Base-by-base conservation (phyloP, 75 land plant genomes). In the Adiantum capillusveneris region DNA sequence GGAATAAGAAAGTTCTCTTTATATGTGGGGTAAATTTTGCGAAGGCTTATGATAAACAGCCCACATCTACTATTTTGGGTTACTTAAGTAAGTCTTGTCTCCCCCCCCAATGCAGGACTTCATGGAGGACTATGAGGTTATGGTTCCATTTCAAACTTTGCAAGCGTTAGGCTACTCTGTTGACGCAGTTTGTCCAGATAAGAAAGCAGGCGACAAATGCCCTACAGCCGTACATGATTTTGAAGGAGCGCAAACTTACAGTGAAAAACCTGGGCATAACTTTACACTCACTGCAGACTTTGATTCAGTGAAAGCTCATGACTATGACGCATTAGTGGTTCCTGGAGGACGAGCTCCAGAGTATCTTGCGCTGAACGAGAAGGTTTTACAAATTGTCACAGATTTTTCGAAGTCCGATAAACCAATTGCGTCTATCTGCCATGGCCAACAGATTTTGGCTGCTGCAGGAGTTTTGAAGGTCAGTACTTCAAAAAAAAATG, bases 271-370 rank as follows among this genome's bases (percentile, higher is more conserved):
- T 31, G 98, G 98, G 17, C 98, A 89, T 75, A 58, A 81, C 65
- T 86, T 94, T 43, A 60, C 74, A 0, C 73, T 94, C 28, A 94
- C 69, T 21, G 81, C 89, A 25, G 58, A 48, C 39, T 94, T 86
- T 56, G 76, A 81, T 53, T 76, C 55, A 41, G 57, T 94, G 56
- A 63, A 74, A 41, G 63, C 66, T 22, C 66, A 79, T 6, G 71
- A 56, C 13, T 94, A 89, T 74, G 96, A 94, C 71, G 96, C 73
- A 0, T 83, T 94, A 22, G 83, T 94, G 0, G 75, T 94, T 11
- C 98, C 98, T 56, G 98, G 98, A 54, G 98, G 98, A 13, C 85
- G 98, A 54, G 90, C 98, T 11, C 98, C 98, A 39, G 98, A 94
- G 66, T 94, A 95, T 57, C 71, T 95, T 66, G 80, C 99, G 12